Base-by-base conservation (phyloP, 495 filamentous ascomycete genomes). In the Parmelia sp. region DNA sequence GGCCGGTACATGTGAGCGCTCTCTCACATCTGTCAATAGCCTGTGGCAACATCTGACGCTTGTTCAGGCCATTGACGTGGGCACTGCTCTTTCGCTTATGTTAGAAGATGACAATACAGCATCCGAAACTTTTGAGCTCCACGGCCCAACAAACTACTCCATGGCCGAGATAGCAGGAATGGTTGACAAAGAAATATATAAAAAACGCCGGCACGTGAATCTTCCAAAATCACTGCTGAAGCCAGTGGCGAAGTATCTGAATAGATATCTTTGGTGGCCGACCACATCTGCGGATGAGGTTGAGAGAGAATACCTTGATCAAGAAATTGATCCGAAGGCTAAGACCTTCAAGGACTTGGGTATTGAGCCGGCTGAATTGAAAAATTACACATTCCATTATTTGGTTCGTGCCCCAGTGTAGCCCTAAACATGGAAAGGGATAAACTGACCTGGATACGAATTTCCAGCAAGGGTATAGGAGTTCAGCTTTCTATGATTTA, bases 301-400 rank as follows among this genome's bases (percentile, higher is more conserved):
- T 19, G 92, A 96, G 81, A 82, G 89, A 53, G 92, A 99, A 75
- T 97, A 94, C 80, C 84, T 95, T 68, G 90, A 97, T 75, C 95
- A 97, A 75, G 81, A 84, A 69, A 94, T 99, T 71, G 94, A 99
- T 78, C 82, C 83, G 55, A 86, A 79, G 5, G 93, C 94, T 57
- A 97, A 96, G 83, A 97, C 95, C 9, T 96, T 97, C 83, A 88
- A 88, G 77, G 92, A 97, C 73, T 80, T 99, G 51, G 90, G 85
- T 58, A 95, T 99, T 70, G 86, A 89, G 76, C 88, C 92, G 25
- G 87, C 82, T 49, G 90, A 96, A 58, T 80, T 97, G 66, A 86
- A 81, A 75, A 84, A 87, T 73, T 83, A 88, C 70, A 94, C 90
- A 59, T 96, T 89, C 76, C 88, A 94, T 72, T 98, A 98, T 77